These are phyloP conservation scores for Ceratobasidium sp. DNA, from an alignment of 1,284 basidiomycete genomes.

Conservation along the genomic window DNA sequence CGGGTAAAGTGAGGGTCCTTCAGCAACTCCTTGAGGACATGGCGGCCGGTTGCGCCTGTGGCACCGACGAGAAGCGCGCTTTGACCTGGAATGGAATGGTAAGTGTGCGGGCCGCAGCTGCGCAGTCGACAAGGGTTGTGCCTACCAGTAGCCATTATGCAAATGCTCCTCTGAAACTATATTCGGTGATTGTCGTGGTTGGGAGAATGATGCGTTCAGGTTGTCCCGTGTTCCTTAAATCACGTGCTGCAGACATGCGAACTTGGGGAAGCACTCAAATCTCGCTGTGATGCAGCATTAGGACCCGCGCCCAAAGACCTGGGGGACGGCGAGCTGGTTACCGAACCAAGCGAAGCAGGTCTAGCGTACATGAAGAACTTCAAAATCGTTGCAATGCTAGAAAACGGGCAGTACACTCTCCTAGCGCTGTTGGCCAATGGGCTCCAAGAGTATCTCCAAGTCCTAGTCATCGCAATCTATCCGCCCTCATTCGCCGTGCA, in stretches of 20 bases:
- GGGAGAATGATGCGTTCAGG: too few relatives aligned
- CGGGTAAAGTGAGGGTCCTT: constrained; percentile 58
- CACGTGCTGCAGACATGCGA: too few relatives aligned
- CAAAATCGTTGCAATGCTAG: constrained; percentile 1
- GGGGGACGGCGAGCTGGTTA: too few relatives aligned
- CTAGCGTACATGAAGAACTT: constrained; percentile 29
- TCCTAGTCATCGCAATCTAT: not conserved
- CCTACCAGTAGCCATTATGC: too few relatives aligned
- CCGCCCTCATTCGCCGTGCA: constrained; percentile 27
- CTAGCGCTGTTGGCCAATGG: constrained; percentile 1
- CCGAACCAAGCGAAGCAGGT: constrained; percentile 12
- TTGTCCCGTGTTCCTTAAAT: too few relatives aligned
- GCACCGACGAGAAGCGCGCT: constrained; percentile 67
- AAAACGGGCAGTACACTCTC: constrained; percentile 17
- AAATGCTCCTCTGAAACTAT: too few relatives aligned
- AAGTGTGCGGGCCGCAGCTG: constrained; percentile 1
- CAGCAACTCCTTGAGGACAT: constrained; percentile 64
- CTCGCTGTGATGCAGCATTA: too few relatives aligned
- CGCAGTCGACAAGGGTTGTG: too few relatives aligned
- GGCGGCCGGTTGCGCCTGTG: constrained; percentile 66
- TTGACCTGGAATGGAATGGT: constrained; percentile 8
- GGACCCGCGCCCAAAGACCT: too few relatives aligned
- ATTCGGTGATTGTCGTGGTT: too few relatives aligned
- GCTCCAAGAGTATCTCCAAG: constrained; percentile 16
- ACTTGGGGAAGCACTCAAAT: too few relatives aligned